Percentiles rank a stretch among this genome's conserved stretches.
phyloP scores from a whole-genome alignment of 176 grass and related monocot genomes.

The Carex parvula region DNA sequence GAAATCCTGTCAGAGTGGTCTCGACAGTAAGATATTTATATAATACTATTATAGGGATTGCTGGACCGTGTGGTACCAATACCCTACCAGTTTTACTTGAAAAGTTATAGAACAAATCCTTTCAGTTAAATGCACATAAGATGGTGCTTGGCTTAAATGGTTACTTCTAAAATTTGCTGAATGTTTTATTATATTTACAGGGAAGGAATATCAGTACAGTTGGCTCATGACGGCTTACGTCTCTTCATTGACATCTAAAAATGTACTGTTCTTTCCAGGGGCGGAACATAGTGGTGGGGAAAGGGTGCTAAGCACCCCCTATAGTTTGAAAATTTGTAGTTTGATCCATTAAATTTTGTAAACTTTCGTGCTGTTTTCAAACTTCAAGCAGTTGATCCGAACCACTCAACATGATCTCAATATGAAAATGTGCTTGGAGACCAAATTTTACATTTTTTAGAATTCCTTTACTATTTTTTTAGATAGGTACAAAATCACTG shows the following conservation, averaged over 20 bases:
- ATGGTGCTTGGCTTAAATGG: neutral
- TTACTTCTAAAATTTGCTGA: conserved; percentile 26
- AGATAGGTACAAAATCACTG: too few relatives aligned
- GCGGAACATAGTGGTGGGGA: too few relatives aligned
- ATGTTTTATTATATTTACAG: conserved; percentile 36
- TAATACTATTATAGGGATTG: neutral
- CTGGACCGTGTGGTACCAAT: neutral
- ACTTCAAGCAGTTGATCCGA: too few relatives aligned
- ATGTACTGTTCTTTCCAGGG: conserved; percentile 22
- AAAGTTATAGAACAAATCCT: neutral
- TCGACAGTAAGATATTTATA: conserved; percentile 37
- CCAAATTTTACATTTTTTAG: too few relatives aligned
- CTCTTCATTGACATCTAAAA: conserved; percentile 62
- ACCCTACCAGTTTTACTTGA: conserved; percentile 12
- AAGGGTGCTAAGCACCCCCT: too few relatives aligned
- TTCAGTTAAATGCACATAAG: neutral
- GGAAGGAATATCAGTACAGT: conserved; percentile 86
- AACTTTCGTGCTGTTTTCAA: too few relatives aligned
- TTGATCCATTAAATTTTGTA: too few relatives aligned
- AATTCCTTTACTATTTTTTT: too few relatives aligned
- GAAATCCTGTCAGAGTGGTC: conserved; percentile 79
- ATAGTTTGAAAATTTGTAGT: too few relatives aligned
- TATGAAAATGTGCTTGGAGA: too few relatives aligned
- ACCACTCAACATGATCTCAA: too few relatives aligned
- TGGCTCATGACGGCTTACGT: conserved; percentile 73